Evolutionary conservation across 1,139 yeast species (phyloP).

Genomic region (Spathaspora sp.): DNA sequence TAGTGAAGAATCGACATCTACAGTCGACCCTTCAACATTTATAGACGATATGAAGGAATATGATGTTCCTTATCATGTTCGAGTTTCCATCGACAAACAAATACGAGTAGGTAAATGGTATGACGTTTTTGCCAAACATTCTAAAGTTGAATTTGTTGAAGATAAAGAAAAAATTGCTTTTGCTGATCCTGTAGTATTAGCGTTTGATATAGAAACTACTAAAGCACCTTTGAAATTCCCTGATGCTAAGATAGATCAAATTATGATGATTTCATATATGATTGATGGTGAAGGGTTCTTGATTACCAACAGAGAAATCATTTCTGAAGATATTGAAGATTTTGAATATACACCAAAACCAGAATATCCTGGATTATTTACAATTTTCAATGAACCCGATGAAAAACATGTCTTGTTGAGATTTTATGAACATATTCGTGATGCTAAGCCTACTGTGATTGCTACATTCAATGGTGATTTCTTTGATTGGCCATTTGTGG

Average conservation of each 20-base stretch:
- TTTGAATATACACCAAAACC: conserved; percentile 98
- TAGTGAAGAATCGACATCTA: conserved; percentile 16
- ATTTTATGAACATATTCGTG: conserved; percentile 89
- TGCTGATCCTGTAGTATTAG: conserved; percentile 96
- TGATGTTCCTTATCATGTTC: conserved; percentile 95
- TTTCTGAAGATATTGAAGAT: conserved; percentile 92
- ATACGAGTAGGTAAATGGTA: conserved; percentile 97
- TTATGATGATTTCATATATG: conserved; percentile 99
- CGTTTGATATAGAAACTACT: conserved; percentile 97
- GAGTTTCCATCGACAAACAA: conserved; percentile 87
- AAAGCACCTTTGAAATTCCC: conserved; percentile 97
- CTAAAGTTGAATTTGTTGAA: conserved; percentile 56
- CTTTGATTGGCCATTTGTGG: conserved; percentile 99
- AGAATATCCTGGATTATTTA: conserved; percentile 87
- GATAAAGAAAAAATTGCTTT: conserved; percentile 80
- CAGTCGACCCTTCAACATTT: conserved; percentile 58
- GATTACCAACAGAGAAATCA: conserved; percentile 92
- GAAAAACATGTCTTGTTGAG: conserved; percentile 73
- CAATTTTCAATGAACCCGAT: conserved; percentile 86
- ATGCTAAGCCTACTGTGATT: conserved; percentile 87
- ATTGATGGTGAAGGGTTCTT: conserved; percentile 95
- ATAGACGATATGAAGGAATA: conserved; percentile 86
- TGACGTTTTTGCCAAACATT: conserved; percentile 64
- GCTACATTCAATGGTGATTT: conserved; percentile 98
- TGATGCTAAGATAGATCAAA: conserved; percentile 86